Base-by-base conservation (phyloP, 805 yeast species). In the Ogataea paradorogensis region DNA sequence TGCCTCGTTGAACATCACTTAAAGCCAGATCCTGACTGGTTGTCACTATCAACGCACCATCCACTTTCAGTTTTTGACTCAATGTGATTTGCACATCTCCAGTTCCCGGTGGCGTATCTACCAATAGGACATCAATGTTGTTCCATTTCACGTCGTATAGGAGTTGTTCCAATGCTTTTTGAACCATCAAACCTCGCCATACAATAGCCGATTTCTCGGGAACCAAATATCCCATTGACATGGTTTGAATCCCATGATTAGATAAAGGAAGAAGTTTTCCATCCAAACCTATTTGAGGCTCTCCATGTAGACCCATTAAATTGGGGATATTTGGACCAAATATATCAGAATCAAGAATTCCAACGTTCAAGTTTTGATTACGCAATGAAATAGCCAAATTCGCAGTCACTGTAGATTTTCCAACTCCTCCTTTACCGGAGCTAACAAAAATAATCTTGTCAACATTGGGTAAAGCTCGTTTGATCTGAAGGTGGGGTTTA, bases 71-170 rank as follows among this genome's bases (percentile, higher is more conserved):
- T 51, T 80, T 83, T 59, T 87, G 95, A 20, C 88, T 80, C n/a
- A 87, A 69, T 0, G 95, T 83, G 39, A 87, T 67, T 53, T 87
- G 95, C 0, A 85, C 81, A 56, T 87, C 95, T 14, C 95, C 95
- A 0, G 95, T 87, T 2, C 95, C 95, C 0, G 95, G 95, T 0
- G 95, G 95, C 84, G 87, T 74, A 52, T 87, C 95, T 9, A 87
- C 66, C 1, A 87, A 82, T 33, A 87, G 64, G 15, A 79, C 71
- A 55, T 87, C 95, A 30, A 86, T 56, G 20, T 69, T 66, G 11
- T 45, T 46, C 95, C 95, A 87, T 31, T 79, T 74, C 1, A 87
- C 95, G 39, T 87, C 95, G 51, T 82, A 87, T 8, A 87, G 56
- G n/a, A 87, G 68, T 54, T 87, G 95, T 51, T 87, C 88, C 16